Percentiles rank a stretch among this genome's conserved stretches.
These are phyloP conservation scores for Sutorius australiensis DNA, from an alignment of 768 basidiomycete species.

Conservation along the genomic window DNA sequence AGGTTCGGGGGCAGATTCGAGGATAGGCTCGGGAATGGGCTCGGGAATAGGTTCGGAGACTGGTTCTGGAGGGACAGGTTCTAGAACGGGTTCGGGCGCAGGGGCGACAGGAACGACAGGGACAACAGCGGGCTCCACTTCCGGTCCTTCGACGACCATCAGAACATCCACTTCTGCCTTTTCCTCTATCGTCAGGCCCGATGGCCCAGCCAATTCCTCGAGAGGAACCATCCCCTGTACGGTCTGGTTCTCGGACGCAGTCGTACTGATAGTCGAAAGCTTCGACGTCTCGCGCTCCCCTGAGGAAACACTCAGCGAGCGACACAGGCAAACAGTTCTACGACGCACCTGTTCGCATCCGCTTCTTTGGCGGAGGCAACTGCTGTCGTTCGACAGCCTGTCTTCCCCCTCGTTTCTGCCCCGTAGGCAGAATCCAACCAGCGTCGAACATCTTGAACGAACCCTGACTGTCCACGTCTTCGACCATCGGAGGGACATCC, in stretches of 20 bases:
- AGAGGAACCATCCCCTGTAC: conserved; percentile 23
- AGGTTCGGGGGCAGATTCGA: neutral
- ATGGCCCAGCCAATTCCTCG: conserved; percentile 27
- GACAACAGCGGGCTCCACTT: neutral
- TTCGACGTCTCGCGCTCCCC: conserved; percentile 39
- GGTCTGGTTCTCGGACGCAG: conserved; percentile 45
- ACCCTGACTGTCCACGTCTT: conserved; percentile 65
- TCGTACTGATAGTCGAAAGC: conserved; percentile 45
- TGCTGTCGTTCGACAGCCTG: conserved; percentile 41
- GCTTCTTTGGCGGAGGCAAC: conserved; percentile 54
- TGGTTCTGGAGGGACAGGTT: neutral
- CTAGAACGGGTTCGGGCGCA: neutral
- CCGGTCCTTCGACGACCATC: conserved; percentile 15
- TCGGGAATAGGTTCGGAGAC: neutral
- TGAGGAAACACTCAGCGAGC: neutral
- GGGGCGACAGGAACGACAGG: neutral
- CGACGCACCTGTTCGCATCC: conserved; percentile 41
- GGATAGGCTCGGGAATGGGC: neutral
- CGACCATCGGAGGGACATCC: conserved; percentile 54
- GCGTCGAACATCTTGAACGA: conserved; percentile 81
- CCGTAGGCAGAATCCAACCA: conserved; percentile 84
- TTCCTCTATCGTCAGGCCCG: conserved; percentile 19
- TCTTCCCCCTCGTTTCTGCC: conserved; percentile 62
- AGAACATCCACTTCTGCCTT: conserved; percentile 13
- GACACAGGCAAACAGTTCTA: conserved; percentile 1